Evolutionary conservation across 257 asterid species (phyloP), one percentile per base, ranked within the genome.

Genomic region (Solanum paucissectum): DNA sequence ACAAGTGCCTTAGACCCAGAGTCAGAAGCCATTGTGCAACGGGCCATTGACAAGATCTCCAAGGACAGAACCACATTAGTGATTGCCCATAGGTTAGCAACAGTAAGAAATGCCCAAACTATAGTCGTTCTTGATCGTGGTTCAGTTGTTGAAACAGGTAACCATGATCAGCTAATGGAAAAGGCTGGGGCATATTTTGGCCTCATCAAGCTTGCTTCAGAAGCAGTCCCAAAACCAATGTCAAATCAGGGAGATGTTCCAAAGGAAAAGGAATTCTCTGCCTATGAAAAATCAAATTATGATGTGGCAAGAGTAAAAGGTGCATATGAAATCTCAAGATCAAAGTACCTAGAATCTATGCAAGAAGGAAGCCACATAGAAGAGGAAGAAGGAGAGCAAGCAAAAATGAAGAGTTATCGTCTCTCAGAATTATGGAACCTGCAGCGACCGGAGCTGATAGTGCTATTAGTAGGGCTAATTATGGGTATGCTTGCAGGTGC

Each of bases 1-100:
- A 95, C 98, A 49, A 95, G 98, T 89, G 98, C 98, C 38, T 86
- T 95, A 13, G 98, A 95, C 84, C 93, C 96, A 0, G 94, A 93
- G 77, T 93, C 98, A 5, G 98, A 95, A 87, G 86, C 90, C 7
- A 85, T 90, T 4, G 98, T 95, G 74, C 98, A 95, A 86, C 91
- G 92, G 91, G 98, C 98, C 75, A 94, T 95, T 62, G 97, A 94
- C 83, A 93, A 94, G 90, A 94, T 94, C 83, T 94, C 98, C 6
- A 75, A 73, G 37, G 95, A 93, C 83, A 91, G 98, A 89, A 95
- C 98, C 46, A 93, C 98, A 9, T 79, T 94, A 55, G 91, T 94
- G 87, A 94, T 95, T 88, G 98, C 98, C 87, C 98, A 95, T 86
- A 87, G 94, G 89, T 89, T 94, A 58, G 98, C 98, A 44, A 95